Percentiles rank a stretch among this genome's conserved stretches.
phyloP scores from a whole-genome alignment of 306 rosid species.

The Acmispon strigosus region DNA sequence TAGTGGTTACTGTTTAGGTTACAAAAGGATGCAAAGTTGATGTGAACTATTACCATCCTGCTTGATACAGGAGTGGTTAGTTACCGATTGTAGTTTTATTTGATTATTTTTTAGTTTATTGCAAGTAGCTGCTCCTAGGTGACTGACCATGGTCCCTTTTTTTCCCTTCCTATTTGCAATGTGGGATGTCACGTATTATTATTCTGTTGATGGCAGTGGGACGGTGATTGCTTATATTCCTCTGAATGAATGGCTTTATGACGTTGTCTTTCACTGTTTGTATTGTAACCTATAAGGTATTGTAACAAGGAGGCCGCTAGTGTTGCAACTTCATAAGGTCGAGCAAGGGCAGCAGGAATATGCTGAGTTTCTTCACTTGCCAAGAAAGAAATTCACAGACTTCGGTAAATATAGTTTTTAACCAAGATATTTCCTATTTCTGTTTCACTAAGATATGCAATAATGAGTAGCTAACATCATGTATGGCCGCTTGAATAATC shows the following conservation, averaged over 20 bases:
- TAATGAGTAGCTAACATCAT: neutral
- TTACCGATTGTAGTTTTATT: neutral
- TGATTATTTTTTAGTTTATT: neutral
- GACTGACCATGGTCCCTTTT: neutral
- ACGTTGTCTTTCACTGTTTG: conserved; percentile 1
- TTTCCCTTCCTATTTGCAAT: neutral
- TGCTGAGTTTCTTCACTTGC: conserved; percentile 95
- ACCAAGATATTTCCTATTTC: neutral
- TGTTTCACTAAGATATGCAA: neutral
- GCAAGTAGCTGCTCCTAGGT: neutral
- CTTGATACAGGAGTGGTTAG: neutral
- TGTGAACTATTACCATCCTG: neutral
- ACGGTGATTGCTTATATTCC: conserved; percentile 10
- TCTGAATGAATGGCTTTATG: conserved; percentile 4
- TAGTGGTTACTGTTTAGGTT: neutral
- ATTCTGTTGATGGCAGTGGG: neutral
- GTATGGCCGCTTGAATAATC: neutral
- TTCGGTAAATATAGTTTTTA: conserved; percentile 49
- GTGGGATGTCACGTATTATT: neutral
- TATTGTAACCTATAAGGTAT: conserved; percentile 64
- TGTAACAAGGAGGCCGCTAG: conserved; percentile 93
- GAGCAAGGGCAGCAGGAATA: conserved; percentile 68
- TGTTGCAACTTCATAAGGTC: conserved; percentile 89
- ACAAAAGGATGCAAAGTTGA: neutral
- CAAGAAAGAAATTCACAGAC: conserved; percentile 70